Evolutionary conservation across 306 rosid species (phyloP).

Genomic region (Cyamopsis tetragonoloba): DNA sequence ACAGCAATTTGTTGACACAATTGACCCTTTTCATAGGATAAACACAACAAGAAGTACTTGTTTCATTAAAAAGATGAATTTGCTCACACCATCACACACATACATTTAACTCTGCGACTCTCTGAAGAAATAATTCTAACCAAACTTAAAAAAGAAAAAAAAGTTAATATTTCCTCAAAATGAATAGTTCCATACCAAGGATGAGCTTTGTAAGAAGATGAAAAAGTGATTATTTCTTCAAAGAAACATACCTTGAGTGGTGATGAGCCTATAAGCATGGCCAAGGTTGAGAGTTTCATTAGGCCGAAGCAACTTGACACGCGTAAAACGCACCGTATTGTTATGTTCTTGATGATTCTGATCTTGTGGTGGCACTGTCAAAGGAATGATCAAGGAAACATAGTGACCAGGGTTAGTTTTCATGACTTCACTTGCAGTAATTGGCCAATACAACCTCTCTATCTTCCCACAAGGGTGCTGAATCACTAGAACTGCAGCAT

Average conservation of each 20-base stretch:
- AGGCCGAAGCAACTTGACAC: constrained; percentile 90
- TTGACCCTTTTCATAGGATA: constrained; percentile 4
- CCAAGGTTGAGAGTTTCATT: constrained; percentile 91
- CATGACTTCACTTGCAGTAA: constrained; percentile 83
- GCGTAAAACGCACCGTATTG: constrained; percentile 68
- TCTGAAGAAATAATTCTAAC: no score
- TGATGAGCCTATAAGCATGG: constrained; percentile 90
- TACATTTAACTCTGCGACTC: no score
- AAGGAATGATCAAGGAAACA: constrained; percentile 86
- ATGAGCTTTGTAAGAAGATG: no score
- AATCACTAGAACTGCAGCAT: constrained; percentile 96
- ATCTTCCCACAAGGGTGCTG: constrained; percentile 90
- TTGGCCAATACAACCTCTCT: constrained; percentile 78
- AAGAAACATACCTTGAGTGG: constrained; percentile 57
- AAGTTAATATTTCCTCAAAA: no score
- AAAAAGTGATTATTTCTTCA: no score
- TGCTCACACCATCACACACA: neutral
- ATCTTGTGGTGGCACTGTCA: constrained; percentile 48
- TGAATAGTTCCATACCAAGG: no score
- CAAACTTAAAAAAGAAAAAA: no score
- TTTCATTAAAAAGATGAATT: constrained; percentile 11
- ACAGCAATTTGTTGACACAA: no score
- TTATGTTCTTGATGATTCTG: constrained; percentile 38
- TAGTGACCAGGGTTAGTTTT: constrained; percentile 83
- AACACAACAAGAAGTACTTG: neutral